Base-by-base conservation (phyloP, 2,329 filamentous ascomycete genomes). In the Aspergillus brasiliensis region DNA sequence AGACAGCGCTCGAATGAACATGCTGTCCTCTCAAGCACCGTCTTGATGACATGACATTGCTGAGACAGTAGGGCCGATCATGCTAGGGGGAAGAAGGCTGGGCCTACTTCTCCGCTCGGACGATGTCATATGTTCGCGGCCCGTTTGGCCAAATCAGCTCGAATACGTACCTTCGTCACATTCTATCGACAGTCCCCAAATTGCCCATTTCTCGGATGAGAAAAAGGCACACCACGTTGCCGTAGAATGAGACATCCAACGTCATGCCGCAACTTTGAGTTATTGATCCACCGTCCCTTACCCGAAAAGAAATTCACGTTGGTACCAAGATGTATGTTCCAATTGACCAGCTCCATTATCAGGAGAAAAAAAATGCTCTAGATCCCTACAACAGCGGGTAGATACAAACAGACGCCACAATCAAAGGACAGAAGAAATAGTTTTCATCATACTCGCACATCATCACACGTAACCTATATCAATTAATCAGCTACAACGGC, bases 401-500 rank as follows among this genome's bases (percentile, higher is more conserved):
- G 58, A 66, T 65, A 68, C 64, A 67, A 59, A 62, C 61, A 60
- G 61, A 71, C 64, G 60, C 62, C 62, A 59, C 63, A 64, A 60
- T 58, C 59, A 53, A 59, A 66, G 73, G 62, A 67, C 63, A 67
- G 69, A 66, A 65, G 67, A 69, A 66, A 58, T 62, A 34, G 1
- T 34, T 31, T 34, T 13, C 57, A 67, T 73, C 67, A 71, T 73
- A 60, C 62, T 69, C 65, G 62, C 59, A 34, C 31, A 34, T 66
- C 63, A 72, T 75, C 73, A 75, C 63, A 75, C 73, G 58, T 75
- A 75, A 70, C 73, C 73, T 75, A 19, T n/a, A 48, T 17, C 27
- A 53, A 19, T 42, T 17, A 54, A 52, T 46, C 40, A 44, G 28
- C 7, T 46, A 10, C 31, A 34, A 13, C 31, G 31, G 31, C 11